Percentiles rank a stretch among this genome's conserved stretches.
phyloP scores from a whole-genome alignment of 331 rosid species.

The Cucumis variabilis region DNA sequence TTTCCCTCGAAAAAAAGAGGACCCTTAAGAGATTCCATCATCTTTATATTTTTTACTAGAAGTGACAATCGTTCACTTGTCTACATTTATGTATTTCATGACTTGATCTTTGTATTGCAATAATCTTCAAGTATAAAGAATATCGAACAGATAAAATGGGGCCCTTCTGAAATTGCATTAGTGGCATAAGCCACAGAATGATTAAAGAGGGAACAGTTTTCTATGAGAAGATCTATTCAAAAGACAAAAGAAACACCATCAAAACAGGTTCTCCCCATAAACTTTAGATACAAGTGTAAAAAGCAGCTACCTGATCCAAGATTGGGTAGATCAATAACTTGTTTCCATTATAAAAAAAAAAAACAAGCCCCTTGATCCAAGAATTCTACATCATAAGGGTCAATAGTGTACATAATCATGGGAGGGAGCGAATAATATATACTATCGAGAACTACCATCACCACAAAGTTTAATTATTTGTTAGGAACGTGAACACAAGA shows the following conservation, averaged over 20 bases:
- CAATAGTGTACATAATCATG: slow-evolving; percentile 87
- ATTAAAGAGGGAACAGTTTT: slow-evolving; percentile 78
- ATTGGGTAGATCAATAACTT: slow-evolving; percentile 80
- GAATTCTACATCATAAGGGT: slow-evolving; percentile 68
- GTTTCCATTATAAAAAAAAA: slow-evolving; percentile 94
- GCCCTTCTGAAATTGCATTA: slow-evolving; percentile 84
- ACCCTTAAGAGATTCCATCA: neutral
- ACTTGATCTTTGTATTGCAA: slow-evolving; percentile 83
- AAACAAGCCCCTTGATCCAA: slow-evolving; percentile 79
- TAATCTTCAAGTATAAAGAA: slow-evolving; percentile 82
- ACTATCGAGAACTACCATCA: too few species aligned
- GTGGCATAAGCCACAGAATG: slow-evolving; percentile 63
- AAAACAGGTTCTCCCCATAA: slow-evolving; percentile 24
- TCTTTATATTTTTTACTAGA: slow-evolving; percentile 59
- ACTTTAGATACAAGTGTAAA: slow-evolving; percentile 28
- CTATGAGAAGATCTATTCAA: slow-evolving; percentile 85
- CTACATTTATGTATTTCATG: slow-evolving; percentile 85
- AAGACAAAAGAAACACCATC: slow-evolving; percentile 5
- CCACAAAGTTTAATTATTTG: too few species aligned
- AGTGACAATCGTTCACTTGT: slow-evolving; percentile 53
- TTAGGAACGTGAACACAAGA: too few species aligned
- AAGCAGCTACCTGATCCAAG: slow-evolving; percentile 67
- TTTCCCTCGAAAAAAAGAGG: neutral
- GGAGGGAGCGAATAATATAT: too few species aligned
- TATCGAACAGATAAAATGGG: slow-evolving; percentile 83